Percentiles rank a stretch among this genome's conserved stretches.
phyloP scores from a whole-genome alignment of 768 basidiomycete species.

The Cystobasidium ongulense region DNA sequence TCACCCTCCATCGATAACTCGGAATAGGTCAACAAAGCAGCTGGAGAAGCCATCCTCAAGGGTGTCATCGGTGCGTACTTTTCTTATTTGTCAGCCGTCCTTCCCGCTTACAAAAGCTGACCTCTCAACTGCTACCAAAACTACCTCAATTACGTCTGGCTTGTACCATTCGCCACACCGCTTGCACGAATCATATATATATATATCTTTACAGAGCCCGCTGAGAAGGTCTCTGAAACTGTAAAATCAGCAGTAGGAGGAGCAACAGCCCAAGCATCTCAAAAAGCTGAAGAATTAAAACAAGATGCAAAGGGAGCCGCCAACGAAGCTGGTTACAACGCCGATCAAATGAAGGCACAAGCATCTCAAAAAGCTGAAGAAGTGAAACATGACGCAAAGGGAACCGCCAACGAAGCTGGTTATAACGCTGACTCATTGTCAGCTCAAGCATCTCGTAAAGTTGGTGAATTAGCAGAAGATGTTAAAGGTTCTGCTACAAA shows the following conservation, averaged over 20 bases:
- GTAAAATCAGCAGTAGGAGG: conserved; percentile 23
- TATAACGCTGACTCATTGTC: no score
- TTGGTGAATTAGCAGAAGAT: neutral
- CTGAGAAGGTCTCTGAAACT: conserved; percentile 16
- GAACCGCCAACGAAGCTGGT: conserved; percentile 9
- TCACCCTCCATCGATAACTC: neutral
- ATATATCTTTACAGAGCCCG: neutral
- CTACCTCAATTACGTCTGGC: neutral
- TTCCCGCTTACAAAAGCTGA: neutral
- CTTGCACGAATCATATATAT: neutral
- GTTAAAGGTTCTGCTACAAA: conserved; percentile 17
- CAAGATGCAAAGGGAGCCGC: conserved; percentile 22
- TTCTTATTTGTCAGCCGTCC: neutral
- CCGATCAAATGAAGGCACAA: no score
- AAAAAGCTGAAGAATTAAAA: conserved; percentile 1
- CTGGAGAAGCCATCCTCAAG: conserved; percentile 24
- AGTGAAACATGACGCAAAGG: conserved; percentile 6
- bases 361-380: conserved; percentile 12
- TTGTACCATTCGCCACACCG: neutral
- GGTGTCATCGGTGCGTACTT: conserved; percentile 23
- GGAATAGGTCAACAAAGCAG: conserved; percentile 3
- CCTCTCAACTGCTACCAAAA: neutral
- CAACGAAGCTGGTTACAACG: no score
- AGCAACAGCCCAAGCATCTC: neutral
- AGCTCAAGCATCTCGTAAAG: conserved; percentile 9